Evolutionary conservation across 164 flowering plant genomes (phyloP), one percentile per base, ranked within the genome.

Genomic region (Kingdonia uniflora): DNA sequence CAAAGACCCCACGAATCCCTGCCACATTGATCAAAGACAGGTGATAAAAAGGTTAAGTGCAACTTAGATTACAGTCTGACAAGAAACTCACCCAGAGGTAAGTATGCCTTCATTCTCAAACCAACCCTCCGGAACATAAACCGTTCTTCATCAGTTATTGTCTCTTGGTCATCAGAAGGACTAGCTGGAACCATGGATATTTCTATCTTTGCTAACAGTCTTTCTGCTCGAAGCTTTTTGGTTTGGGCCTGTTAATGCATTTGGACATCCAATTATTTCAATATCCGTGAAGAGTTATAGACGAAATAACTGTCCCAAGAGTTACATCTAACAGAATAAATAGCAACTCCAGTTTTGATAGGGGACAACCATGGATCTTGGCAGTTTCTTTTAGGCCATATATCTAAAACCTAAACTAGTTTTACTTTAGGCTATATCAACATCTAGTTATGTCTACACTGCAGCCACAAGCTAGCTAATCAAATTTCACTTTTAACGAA

Each of bases 1-100:
- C 95, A 71, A 92, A 92, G 59, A 92, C 95, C 58, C 99, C 99
- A 66, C 99, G 89, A 61, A 88, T 80, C 16, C 98, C 98, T 92
- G 78, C 19, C 38, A 65, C 11, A 45, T 23, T 2, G 22, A 54
- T 29, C 21, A 23, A 1, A 46, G 2, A 41, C 5, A 42, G 49
- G 43, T 4, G n/a, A 20, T 26, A 26, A 15, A 26, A 50, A 16
- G 11, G 41, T 19, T 19, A 40, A 26, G 7, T 13, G 56, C 19
- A 7, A 56, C 7, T 38, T n/a, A 43, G 24, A 14, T 51, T 22
- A 50, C 51, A 33, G 50, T 23, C 5, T 20, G 13, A 55, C 1
- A 19, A 35, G 46, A 48, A 14, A 67, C 84, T 53, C 55, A 88
- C 99, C 96, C 55, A 89, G 74, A 51, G 91, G 99, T 71, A 94